These are phyloP conservation scores for Marasmius sp. DNA, from an alignment of 1,284 basidiomycete species.

Conservation along the genomic window DNA sequence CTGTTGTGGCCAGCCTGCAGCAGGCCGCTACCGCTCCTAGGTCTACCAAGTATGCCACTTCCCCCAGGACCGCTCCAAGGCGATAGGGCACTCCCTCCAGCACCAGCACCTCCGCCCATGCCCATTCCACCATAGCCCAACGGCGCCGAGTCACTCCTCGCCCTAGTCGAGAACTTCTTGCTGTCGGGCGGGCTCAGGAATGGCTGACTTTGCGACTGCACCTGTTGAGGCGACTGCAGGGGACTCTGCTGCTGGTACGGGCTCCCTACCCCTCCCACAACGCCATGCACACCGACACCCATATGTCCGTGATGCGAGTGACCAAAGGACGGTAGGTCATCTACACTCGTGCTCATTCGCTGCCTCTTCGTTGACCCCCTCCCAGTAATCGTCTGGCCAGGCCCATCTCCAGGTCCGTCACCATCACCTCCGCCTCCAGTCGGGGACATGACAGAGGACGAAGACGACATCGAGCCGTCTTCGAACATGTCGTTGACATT, in stretches of 20 bases:
- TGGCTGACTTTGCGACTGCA: not conserved
- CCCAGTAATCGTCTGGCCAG: conserved; percentile 15
- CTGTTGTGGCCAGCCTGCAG: not conserved
- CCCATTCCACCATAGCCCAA: conserved; percentile 36
- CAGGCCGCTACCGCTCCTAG: conserved; percentile 47
- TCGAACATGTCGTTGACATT: conserved; percentile 16
- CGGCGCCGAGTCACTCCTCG: conserved; percentile 54
- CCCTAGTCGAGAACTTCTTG: conserved; percentile 25
- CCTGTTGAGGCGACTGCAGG: not conserved
- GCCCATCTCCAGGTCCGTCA: conserved; percentile 12
- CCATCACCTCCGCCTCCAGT: conserved; percentile 2
- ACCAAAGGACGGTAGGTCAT: conserved; percentile 4
- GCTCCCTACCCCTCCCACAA: not conserved
- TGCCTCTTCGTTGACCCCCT: conserved; percentile 43
- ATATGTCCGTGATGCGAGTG: conserved; percentile 18
- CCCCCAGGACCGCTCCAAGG: conserved; percentile 20
- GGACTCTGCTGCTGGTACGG: conserved; percentile 1
- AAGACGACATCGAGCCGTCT: not conserved
- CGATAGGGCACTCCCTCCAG: conserved; percentile 4
- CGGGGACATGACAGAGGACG: conserved; percentile 1
- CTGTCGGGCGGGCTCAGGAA: not conserved
- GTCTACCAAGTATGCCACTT: conserved; percentile 30
- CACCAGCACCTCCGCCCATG: conserved; percentile 21
- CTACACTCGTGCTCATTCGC: conserved; percentile 30
- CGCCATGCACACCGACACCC: conserved; percentile 15